Conservation (phyloP, 2,329 filamentous ascomycete species). For the Teratosphaeria pseudoeucalypti region DNA sequence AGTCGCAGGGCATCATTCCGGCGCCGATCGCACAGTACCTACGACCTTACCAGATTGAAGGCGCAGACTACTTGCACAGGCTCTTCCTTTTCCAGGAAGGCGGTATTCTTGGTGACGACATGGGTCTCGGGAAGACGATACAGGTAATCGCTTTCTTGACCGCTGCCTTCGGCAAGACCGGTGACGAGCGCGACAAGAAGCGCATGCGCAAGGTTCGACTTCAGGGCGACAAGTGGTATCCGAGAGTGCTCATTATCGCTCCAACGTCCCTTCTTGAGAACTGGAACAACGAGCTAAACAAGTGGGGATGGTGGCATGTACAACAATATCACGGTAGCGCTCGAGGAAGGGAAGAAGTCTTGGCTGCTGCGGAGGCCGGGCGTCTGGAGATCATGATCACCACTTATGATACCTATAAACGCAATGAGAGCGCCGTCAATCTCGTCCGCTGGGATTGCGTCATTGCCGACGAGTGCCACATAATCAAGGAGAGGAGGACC, state of each 20-base stretch:
- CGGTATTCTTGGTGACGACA: slow-evolving; percentile 87
- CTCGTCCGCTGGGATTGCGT: slow-evolving; percentile 86
- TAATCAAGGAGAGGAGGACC: slow-evolving; percentile 68
- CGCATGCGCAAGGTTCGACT: slow-evolving; percentile 78
- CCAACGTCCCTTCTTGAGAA: slow-evolving; percentile 82
- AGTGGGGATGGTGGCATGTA: slow-evolving; percentile 94
- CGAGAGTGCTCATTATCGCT: slow-evolving; percentile 72
- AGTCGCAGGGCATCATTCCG: slow-evolving; percentile 72
- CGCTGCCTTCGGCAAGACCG: slow-evolving; percentile 87
- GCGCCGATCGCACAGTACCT: slow-evolving; percentile 85
- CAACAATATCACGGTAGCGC: slow-evolving; percentile 66
- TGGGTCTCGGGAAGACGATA: slow-evolving; percentile 95
- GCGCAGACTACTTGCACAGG: slow-evolving; percentile 74
- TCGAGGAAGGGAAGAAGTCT: slow-evolving; percentile 44
- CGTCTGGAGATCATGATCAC: slow-evolving; percentile 85
- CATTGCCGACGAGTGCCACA: slow-evolving; percentile 87
- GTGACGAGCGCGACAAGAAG: slow-evolving; percentile 73
- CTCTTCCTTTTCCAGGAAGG: slow-evolving; percentile 86
- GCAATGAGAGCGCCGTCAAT: slow-evolving; percentile 69
- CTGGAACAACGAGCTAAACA: slow-evolving; percentile 74
- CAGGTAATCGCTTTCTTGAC: slow-evolving; percentile 90
- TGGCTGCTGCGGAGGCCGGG: slow-evolving; percentile 55
- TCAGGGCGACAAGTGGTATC: slow-evolving; percentile 60
- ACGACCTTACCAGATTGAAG: slow-evolving; percentile 81
- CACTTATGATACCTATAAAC: slow-evolving; percentile 78